Conservation (phyloP, 2,329 filamentous ascomycete genomes). For the Fusarium floridanum region DNA sequence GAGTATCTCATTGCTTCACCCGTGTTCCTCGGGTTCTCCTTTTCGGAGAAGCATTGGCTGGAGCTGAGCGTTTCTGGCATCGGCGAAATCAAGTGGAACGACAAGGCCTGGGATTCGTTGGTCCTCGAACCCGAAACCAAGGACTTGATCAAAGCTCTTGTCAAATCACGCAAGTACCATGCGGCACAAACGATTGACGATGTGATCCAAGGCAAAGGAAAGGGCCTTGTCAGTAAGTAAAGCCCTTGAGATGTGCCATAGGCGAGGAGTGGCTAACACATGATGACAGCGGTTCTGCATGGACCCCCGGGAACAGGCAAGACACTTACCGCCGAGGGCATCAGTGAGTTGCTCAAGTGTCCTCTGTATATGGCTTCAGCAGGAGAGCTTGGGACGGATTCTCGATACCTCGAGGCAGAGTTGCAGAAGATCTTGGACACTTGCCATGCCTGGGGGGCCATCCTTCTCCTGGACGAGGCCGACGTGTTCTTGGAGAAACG, state of each 20-base stretch:
- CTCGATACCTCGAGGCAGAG: constrained; percentile 78
- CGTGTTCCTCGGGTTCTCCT: constrained; percentile 87
- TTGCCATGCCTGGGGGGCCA: constrained; percentile 87
- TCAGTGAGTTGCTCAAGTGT: constrained; percentile 84
- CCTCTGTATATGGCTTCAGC: constrained; percentile 87
- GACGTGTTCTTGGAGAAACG: constrained; percentile 88
- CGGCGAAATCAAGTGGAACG: constrained; percentile 86
- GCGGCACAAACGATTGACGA: constrained; percentile 86
- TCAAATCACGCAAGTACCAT: constrained; percentile 87
- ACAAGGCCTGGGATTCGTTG: constrained; percentile 83
- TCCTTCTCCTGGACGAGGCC: constrained; percentile 87
- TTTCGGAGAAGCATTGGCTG: constrained; percentile 90
- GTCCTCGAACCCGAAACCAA: constrained; percentile 75
- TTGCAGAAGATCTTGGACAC: constrained; percentile 88
- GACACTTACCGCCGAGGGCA: constrained; percentile 88
- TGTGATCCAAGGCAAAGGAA: constrained; percentile 86
- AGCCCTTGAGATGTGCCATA: not conserved
- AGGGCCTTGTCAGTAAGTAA: constrained; percentile 77
- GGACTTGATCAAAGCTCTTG: constrained; percentile 79
- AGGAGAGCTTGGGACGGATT: constrained; percentile 85
- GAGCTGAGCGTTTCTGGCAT: constrained; percentile 87
- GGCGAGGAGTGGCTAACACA: constrained; percentile 28
- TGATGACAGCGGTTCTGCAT: constrained; percentile 74
- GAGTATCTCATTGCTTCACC: constrained; percentile 87
- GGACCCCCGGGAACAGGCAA: constrained; percentile 91